phyloP scores from a whole-genome alignment of 1,139 yeast species.

The Saccharomyces hybrid region DNA sequence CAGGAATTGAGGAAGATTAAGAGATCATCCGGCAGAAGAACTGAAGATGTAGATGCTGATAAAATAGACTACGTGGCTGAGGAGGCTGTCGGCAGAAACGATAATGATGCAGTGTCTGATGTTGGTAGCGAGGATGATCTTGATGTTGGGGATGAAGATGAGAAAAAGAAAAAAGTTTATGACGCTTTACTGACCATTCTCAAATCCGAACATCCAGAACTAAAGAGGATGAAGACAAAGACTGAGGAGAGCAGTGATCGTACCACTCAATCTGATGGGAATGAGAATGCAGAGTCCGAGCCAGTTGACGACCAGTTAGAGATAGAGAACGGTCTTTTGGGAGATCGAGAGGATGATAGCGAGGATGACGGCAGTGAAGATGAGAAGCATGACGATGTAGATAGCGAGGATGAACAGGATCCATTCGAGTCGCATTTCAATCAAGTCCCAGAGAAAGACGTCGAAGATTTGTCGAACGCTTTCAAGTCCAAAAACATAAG shows the following conservation, averaged over 20 bases:
- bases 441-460: conserved; percentile 39
- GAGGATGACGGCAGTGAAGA: conserved; percentile 26
- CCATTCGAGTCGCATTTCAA: conserved; percentile 72
- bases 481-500: conserved; percentile 17
- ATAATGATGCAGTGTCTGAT: conserved; percentile 19
- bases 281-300: conserved; percentile 29
- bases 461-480: conserved; percentile 31
- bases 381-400: conserved; percentile 31
- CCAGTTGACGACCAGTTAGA: conserved; percentile 26
- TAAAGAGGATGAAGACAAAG: conserved; percentile 34
- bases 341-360: conserved; percentile 30
- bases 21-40: conserved; percentile 39
- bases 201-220: conserved; percentile 41
- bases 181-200: conserved; percentile 68
- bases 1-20: conserved; percentile 50
- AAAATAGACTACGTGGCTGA: neutral
- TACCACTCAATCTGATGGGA: conserved; percentile 35
- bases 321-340: conserved; percentile 6
- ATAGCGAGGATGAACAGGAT: conserved; percentile 38
- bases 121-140: conserved; percentile 15
- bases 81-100: conserved; percentile 9
- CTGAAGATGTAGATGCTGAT: conserved; percentile 27
- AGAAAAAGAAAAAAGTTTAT: conserved; percentile 48
- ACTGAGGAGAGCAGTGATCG: conserved; percentile 27
- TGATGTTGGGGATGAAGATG: conserved; percentile 13